Evolutionary conservation across 2,329 filamentous ascomycete genomes (phyloP).

Genomic region (Orbilia oligospora): DNA sequence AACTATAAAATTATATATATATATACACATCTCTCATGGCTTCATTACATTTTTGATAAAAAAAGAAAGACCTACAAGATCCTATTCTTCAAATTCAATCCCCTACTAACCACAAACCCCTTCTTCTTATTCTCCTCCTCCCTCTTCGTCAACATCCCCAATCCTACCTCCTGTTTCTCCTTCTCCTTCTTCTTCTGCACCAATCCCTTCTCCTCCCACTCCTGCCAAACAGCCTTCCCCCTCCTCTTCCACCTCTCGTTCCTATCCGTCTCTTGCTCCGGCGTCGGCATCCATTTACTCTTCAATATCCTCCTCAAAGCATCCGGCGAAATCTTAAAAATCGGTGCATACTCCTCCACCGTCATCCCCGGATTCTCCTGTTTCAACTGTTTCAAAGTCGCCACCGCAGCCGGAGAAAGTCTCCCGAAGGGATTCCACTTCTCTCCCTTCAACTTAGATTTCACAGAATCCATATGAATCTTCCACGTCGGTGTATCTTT

Average conservation of each 20-base stretch:
- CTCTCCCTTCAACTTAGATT: constrained; percentile 81
- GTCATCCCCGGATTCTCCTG: constrained; percentile 81
- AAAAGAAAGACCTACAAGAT: constrained; percentile 25
- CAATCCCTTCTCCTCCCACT: constrained; percentile 45
- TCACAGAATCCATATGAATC: constrained; percentile 63
- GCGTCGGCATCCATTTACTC: constrained; percentile 78
- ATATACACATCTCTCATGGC: too few species aligned
- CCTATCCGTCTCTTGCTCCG: constrained; percentile 73
- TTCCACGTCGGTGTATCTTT: constrained; percentile 38
- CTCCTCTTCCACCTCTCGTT: constrained; percentile 75
- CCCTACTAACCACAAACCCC: constrained; percentile 41
- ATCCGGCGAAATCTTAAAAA: constrained; percentile 90
- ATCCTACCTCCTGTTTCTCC: constrained; percentile 20
- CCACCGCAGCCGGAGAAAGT: constrained; percentile 89
- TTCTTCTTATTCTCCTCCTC: constrained; percentile 30
- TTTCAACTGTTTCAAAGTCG: constrained; percentile 89
- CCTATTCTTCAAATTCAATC: constrained; percentile 58
- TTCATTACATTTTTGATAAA: too few species aligned
- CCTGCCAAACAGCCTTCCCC: constrained; percentile 73
- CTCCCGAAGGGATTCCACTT: constrained; percentile 87
- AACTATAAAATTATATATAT: too few species aligned
- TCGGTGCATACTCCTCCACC: constrained; percentile 78
- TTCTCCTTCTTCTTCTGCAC: constrained; percentile 49
- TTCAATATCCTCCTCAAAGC: constrained; percentile 88
- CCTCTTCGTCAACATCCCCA: background rate